Evolutionary conservation across 495 filamentous ascomycete genomes (phyloP).

Genomic region (Lichina pygmaea): DNA sequence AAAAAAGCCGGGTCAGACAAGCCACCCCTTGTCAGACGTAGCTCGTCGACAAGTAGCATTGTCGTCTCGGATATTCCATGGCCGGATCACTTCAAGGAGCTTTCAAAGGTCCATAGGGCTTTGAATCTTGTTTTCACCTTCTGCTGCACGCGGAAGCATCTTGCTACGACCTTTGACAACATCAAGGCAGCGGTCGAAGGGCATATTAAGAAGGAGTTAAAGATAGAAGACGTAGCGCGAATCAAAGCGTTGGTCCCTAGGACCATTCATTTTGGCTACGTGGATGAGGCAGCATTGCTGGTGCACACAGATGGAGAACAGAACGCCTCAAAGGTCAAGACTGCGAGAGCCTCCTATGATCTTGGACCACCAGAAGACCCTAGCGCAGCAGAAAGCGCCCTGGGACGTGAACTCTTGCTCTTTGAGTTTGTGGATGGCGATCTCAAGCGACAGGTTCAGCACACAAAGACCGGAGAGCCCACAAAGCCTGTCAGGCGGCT

Average conservation of each 20-base stretch:
- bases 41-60: constrained; percentile 14
- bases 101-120: constrained; percentile 57
- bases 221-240: constrained; percentile 51
- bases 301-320: constrained; percentile 48
- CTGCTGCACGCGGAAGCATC: constrained; percentile 70
- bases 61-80: constrained; percentile 28
- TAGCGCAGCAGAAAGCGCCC: constrained; percentile 9
- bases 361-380: constrained; percentile 6
- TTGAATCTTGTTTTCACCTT: constrained; percentile 88
- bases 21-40: constrained; percentile 12
- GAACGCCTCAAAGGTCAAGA: constrained; percentile 17
- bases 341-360: constrained; percentile 14
- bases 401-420: constrained; percentile 35
- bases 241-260: constrained; percentile 52
- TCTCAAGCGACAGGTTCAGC: constrained; percentile 49
- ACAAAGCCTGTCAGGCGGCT: constrained; percentile 33
- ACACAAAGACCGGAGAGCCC: constrained; percentile 43
- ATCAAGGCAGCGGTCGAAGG: constrained; percentile 64
- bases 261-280: constrained; percentile 62
- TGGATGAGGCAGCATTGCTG: constrained; percentile 56
- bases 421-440: constrained; percentile 90
- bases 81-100: constrained; percentile 44
- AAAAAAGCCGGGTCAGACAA: constrained; percentile 6
- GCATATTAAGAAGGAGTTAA: constrained; percentile 44
- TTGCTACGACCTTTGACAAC: constrained; percentile 74